Conservation (phyloP, 2,329 filamentous ascomycete genomes). For the Fusarium sp. region DNA sequence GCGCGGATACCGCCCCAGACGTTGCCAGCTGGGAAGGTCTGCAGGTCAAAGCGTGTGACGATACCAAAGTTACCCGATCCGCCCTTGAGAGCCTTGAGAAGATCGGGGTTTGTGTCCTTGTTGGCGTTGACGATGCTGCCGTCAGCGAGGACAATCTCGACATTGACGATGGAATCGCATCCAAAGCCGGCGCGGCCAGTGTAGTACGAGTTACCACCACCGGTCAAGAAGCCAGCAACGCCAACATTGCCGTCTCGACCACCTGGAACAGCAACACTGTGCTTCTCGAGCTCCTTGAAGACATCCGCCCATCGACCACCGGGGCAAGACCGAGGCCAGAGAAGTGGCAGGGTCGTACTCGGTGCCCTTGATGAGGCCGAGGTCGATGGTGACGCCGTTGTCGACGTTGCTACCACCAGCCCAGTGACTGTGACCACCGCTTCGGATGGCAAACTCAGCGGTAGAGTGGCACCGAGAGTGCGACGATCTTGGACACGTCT, state of each 20-base stretch:
- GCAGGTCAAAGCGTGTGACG: constrained; percentile 46
- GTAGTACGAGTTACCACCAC: constrained; percentile 47
- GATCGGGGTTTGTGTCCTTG: constrained; percentile 50
- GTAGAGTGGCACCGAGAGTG: constrained; percentile 20
- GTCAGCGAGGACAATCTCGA: constrained; percentile 56
- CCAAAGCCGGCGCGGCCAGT: constrained; percentile 51
- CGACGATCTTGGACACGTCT: constrained; percentile 42
- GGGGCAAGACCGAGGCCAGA: constrained; percentile 47
- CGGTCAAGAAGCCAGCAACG: constrained; percentile 45
- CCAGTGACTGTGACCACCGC: constrained; percentile 50
- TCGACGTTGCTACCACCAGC: constrained; percentile 43
- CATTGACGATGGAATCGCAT: constrained; percentile 55
- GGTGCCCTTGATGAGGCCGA: constrained; percentile 44
- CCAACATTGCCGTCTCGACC: constrained; percentile 54
- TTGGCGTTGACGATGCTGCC: constrained; percentile 57
- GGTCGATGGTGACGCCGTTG: constrained; percentile 45
- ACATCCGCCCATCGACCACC: constrained; percentile 57
- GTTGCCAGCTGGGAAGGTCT: constrained; percentile 1
- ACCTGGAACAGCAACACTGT: constrained; percentile 56
- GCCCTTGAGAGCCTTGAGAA: constrained; percentile 60
- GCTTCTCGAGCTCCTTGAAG: constrained; percentile 42
- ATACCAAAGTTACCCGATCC: constrained; percentile 60
- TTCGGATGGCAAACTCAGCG: constrained; percentile 46
- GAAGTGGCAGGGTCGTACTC: constrained; percentile 33
- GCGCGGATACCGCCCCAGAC: constrained; percentile 27